phyloP scores from a whole-genome alignment of 306 rosid species.

The Quercus suber region DNA sequence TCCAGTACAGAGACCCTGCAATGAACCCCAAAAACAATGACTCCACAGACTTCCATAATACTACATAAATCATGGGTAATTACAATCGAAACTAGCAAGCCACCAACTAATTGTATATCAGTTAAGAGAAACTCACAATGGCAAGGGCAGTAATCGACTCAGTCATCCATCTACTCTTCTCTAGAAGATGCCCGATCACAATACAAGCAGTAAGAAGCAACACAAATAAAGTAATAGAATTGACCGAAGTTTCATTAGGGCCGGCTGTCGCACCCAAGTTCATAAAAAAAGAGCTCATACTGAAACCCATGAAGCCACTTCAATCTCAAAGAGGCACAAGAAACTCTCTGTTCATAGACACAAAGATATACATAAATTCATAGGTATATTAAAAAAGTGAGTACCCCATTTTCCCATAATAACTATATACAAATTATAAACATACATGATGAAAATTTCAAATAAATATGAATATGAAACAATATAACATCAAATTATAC shows the following conservation, averaged over 20 bases:
- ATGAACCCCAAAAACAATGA: constrained; percentile 1
- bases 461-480: background rate
- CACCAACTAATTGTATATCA: background rate
- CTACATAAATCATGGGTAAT: background rate
- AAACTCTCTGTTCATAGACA: background rate
- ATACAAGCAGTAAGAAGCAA: constrained; percentile 53
- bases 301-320: constrained; percentile 23
- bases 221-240: constrained; percentile 50
- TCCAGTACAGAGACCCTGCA: constrained; percentile 61
- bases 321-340: constrained; percentile 2
- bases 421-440: background rate
- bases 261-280: constrained; percentile 7
- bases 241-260: constrained; percentile 20
- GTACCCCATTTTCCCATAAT: no score
- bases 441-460: background rate
- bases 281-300: constrained; percentile 18
- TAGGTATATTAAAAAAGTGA: background rate
- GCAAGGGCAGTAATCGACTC: constrained; percentile 51
- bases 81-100: background rate
- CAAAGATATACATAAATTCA: background rate
- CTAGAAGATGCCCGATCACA: constrained; percentile 58
- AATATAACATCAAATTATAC: background rate
- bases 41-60: constrained; percentile 6
- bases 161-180: constrained; percentile 55
- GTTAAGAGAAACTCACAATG: constrained; percentile 48